Evolutionary conservation across 306 rosid species (phyloP).

Genomic region (Lablab purpureus): DNA sequence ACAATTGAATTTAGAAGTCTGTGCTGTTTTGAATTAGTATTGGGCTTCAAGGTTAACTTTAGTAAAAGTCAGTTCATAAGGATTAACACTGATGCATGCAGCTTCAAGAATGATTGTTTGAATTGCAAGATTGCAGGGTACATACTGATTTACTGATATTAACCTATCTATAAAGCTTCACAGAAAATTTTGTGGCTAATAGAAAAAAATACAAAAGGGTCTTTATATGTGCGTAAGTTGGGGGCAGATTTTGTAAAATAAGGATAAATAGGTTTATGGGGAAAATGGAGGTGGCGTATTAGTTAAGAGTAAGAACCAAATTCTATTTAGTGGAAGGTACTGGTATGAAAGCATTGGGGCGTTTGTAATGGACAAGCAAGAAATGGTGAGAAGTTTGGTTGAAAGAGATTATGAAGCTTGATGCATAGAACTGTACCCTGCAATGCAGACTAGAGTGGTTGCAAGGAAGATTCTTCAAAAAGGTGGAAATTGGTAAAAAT

Average conservation of each 20-base stretch:
- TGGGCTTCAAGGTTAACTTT: neutral
- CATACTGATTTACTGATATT: too few species aligned
- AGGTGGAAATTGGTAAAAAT: neutral
- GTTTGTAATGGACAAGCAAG: neutral
- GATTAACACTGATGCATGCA: too few species aligned
- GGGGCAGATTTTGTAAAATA: too few species aligned
- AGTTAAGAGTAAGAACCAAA: neutral
- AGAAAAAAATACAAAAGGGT: too few species aligned
- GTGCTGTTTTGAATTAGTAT: neutral
- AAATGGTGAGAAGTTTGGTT: neutral
- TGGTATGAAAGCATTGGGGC: neutral
- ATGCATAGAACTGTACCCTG: neutral
- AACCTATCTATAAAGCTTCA: too few species aligned
- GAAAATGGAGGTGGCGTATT: neutral
- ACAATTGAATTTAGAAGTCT: too few species aligned
- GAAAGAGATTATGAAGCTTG: neutral
- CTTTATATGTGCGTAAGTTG: too few species aligned
- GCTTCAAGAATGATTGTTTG: too few species aligned
- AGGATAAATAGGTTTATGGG: too few species aligned
- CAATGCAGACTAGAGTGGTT: neutral
- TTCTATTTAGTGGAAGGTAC: neutral
- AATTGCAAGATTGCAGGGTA: too few species aligned
- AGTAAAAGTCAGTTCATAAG: too few species aligned
- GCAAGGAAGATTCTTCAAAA: neutral
- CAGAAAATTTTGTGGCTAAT: too few species aligned